phyloP scores from a whole-genome alignment of 2,329 filamentous ascomycete genomes.

The Chrysoporthe deuterocubensis region DNA sequence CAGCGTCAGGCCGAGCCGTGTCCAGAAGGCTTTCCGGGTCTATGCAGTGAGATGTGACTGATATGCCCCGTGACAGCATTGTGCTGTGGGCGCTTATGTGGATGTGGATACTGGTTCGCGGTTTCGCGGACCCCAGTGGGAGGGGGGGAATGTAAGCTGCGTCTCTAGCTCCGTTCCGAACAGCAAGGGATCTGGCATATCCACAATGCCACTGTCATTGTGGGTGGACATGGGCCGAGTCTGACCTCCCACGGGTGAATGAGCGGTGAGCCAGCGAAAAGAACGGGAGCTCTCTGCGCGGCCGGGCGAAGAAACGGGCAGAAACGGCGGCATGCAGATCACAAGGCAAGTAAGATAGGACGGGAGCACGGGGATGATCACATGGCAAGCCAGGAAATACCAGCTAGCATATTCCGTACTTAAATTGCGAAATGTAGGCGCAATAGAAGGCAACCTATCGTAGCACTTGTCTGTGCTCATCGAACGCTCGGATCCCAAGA shows the following conservation, averaged over 20 bases:
- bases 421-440: not conserved
- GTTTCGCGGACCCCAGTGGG: not conserved
- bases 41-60: conserved; percentile 13
- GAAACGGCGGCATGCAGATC: not conserved
- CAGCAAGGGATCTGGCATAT: not conserved
- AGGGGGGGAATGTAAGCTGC: not conserved
- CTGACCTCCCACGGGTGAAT: not conserved
- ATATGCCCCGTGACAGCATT: conserved; percentile 6
- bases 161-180: not conserved
- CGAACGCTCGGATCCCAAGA: not conserved
- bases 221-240: not conserved
- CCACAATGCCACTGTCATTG: not conserved
- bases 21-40: not conserved
- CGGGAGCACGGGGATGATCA: not conserved
- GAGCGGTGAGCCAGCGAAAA: not conserved
- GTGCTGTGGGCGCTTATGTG: conserved; percentile 13
- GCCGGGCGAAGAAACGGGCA: not conserved
- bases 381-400: conserved; percentile 10
- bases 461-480: not conserved
- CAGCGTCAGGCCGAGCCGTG: conserved; percentile 7
- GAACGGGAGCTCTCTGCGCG: not conserved
- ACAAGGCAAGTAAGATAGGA: not conserved
- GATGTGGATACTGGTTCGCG: not conserved
- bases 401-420: conserved; percentile 14
- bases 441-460: not conserved